These are phyloP conservation scores for Schizophyllum amplum DNA, from an alignment of 1,284 basidiomycete species.

Conservation along the genomic window DNA sequence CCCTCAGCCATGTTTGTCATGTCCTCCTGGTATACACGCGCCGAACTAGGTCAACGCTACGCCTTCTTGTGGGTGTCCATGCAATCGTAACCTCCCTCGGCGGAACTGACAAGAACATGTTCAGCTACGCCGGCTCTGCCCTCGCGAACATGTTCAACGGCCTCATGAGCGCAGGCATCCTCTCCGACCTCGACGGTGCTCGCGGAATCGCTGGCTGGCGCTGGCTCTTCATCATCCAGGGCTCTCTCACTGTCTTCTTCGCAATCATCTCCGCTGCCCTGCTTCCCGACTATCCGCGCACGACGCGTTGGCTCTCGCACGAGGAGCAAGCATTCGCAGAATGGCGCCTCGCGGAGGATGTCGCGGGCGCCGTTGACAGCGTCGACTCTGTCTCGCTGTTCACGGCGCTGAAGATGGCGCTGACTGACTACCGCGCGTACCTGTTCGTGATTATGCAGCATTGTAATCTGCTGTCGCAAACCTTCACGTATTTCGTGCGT, in stretches of 20 bases:
- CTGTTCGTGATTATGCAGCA: constrained; percentile 9
- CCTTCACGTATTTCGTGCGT: not conserved
- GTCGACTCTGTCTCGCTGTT: constrained; percentile 6
- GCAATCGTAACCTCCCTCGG: constrained; percentile 8
- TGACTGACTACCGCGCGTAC: constrained; percentile 9
- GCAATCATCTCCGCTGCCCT: constrained; percentile 8
- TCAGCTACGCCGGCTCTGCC: constrained; percentile 1
- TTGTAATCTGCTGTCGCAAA: not conserved
- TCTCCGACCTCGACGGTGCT: constrained; percentile 9
- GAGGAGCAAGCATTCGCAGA: constrained; percentile 10
- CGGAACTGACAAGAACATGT: constrained; percentile 6
- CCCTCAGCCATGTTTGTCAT: constrained; percentile 6
- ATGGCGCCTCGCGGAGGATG: constrained; percentile 8
- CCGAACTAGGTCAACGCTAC: constrained; percentile 2
- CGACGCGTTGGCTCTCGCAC: constrained; percentile 9
- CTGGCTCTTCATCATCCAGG: constrained; percentile 12
- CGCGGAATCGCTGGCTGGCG: constrained; percentile 11
- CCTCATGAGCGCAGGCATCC: constrained; percentile 8
- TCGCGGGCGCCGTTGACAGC: constrained; percentile 4
- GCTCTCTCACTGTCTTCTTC: constrained; percentile 10
- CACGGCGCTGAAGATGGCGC: constrained; percentile 6
- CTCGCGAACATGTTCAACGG: constrained; percentile 4
- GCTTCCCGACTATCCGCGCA: constrained; percentile 8
- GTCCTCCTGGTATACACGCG: constrained; percentile 1
- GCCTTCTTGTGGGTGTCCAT: constrained; percentile 9